Conservation (phyloP, 345 rosid species). For the Arabis alpina region DNA sequence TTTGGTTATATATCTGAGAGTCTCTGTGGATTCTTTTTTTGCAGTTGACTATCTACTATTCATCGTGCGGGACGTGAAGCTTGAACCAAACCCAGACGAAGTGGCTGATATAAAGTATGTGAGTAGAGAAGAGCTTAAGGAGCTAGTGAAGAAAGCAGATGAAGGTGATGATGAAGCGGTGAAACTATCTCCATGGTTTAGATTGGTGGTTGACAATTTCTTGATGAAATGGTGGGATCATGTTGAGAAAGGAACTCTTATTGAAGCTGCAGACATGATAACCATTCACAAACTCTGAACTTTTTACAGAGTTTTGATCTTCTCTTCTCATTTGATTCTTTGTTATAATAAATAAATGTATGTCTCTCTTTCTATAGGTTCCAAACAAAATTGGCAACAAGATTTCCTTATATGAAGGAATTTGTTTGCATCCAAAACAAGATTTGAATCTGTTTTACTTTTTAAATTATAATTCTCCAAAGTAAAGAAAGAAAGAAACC, state of each 20-base stretch:
- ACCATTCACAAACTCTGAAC: conserved; percentile 66
- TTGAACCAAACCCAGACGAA: conserved; percentile 86
- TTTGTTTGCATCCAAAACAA: conserved; percentile 16
- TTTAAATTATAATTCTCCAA: conserved; percentile 11
- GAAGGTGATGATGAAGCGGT: conserved; percentile 80
- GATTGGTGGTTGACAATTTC: conserved; percentile 92
- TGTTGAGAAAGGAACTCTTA: conserved; percentile 72
- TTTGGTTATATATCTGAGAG: not conserved
- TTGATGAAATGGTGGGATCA: conserved; percentile 97
- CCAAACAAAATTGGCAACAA: not conserved
- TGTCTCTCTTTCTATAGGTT: not conserved
- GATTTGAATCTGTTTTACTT: not conserved
- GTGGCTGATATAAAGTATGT: conserved; percentile 81
- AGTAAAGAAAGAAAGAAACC: not conserved
- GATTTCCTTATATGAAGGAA: conserved; percentile 11
- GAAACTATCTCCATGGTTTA: conserved; percentile 95
- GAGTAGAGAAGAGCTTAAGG: conserved; percentile 76
- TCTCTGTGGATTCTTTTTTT: conserved; percentile 1
- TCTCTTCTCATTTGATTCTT: not conserved
- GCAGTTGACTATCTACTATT: conserved; percentile 93
- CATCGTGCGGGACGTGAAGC: conserved; percentile 74
- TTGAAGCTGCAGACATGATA: conserved; percentile 73
- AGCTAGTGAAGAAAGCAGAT: conserved; percentile 86
- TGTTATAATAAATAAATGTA: not conserved
- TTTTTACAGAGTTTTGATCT: not conserved